Evolutionary conservation across 169 alveolate species (phyloP), one percentile per base, ranked within the genome.

Genomic region (Cyclospora cayetanensis): DNA sequence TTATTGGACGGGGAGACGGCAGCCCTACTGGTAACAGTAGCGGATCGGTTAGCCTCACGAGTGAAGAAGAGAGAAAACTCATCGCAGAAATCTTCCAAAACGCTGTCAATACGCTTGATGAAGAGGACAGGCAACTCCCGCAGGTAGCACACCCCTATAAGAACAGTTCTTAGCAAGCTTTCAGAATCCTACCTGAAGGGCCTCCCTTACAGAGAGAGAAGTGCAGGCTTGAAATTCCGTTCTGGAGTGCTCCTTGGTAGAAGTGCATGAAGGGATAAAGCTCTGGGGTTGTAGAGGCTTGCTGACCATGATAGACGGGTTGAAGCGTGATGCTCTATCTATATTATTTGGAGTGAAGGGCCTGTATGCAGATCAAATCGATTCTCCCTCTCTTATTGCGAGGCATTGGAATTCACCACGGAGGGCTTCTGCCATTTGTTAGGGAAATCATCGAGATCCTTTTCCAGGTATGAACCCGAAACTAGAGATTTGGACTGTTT

Each of bases 31-130:
- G 76, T 41, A 20, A 11, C 35, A 42, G 74, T 35, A 18, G 31
- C 35, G 12, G 63, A 35, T 11, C 39, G 35, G 94, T 95, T 9
- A 96, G 94, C 84, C 92, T 95, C 90, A 95, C 97, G 0, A 92
- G 90, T 50, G 97, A 96, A 68, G 96, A 96, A 22, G 98, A 96
- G 82, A 98, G 98, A 94, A 97, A 95, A 80, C 94, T 96, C 27
- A 98, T 99, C 63, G 98, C 98, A 60, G 97, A 96, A 74, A 97
- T 99, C 63, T 99, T 96, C 96, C 94, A 97, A 89, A 98, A 99
- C 83, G 99, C 99, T 1, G 97, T 99, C 93, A 97, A 96, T 65
- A 97, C 99, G 29, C 96, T 99, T 77, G 97, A 99, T 22, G 99
- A 98, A 90, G 99, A 98, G 29, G 95, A 94, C 91, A 83, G 90